These are phyloP conservation scores for Diaporthe amygdali DNA, from an alignment of 2,329 filamentous ascomycete species.

Conservation along the genomic window DNA sequence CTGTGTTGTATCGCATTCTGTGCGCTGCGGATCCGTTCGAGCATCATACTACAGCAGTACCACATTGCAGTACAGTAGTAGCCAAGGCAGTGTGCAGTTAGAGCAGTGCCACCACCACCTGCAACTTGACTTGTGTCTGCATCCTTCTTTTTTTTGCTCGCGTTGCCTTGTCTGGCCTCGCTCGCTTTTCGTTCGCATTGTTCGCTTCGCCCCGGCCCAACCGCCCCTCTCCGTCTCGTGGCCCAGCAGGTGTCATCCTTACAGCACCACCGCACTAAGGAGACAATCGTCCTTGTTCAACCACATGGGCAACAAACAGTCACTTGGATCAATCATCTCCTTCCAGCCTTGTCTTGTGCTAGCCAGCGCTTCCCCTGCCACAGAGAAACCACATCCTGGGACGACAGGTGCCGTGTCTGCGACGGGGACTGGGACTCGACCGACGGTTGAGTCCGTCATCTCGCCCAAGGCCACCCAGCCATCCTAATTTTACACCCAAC, in stretches of 20 bases:
- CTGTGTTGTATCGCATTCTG: background rate
- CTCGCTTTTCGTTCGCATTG: background rate
- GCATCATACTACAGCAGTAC: background rate
- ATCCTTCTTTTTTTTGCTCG: background rate
- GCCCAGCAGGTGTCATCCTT: slow-evolving; percentile 8
- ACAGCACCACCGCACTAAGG: background rate
- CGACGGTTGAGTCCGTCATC: slow-evolving; percentile 10
- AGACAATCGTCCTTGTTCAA: slow-evolving; percentile 7
- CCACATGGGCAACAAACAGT: slow-evolving; percentile 11
- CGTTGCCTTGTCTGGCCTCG: background rate
- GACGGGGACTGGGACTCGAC: background rate
- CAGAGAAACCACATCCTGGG: background rate
- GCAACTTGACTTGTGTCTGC: background rate
- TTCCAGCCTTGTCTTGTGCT: slow-evolving; percentile 3
- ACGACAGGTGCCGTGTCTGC: background rate
- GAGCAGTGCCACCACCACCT: background rate
- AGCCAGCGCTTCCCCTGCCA: slow-evolving; percentile 1
- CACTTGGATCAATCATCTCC: background rate
- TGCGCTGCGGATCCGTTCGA: background rate
- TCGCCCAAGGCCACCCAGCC: slow-evolving; percentile 18
- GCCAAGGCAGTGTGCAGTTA: background rate
- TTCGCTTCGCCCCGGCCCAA: background rate
- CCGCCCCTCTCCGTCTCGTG: background rate
- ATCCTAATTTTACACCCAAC: slow-evolving; percentile 24
- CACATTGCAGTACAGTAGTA: background rate